Conservation (phyloP, 306 rosid species). For the Acacia acuminata region DNA sequence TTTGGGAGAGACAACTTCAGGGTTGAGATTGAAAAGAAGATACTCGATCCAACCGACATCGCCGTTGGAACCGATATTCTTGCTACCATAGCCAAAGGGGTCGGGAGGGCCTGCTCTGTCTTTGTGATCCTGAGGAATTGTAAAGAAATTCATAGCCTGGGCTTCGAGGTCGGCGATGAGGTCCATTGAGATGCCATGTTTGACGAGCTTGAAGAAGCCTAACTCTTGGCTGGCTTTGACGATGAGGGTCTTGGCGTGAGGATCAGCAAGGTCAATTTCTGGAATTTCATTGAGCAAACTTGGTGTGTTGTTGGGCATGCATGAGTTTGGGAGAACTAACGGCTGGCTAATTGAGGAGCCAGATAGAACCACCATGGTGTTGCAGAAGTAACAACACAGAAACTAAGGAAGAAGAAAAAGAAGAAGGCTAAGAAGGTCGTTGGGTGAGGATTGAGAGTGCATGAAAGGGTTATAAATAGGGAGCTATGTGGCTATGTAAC, state of each 20-base stretch:
- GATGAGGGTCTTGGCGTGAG: slow-evolving; percentile 53
- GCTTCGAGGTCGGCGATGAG: slow-evolving; percentile 53
- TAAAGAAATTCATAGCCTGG: slow-evolving; percentile 60
- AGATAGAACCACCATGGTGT: slow-evolving; percentile 68
- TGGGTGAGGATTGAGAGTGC: slow-evolving; percentile 34
- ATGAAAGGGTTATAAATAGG: slow-evolving; percentile 39
- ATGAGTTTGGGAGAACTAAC: slow-evolving; percentile 40
- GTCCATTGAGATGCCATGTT: slow-evolving; percentile 67
- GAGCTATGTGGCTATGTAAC: slow-evolving; percentile 26
- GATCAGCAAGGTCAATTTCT: slow-evolving; percentile 57
- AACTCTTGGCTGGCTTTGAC: slow-evolving; percentile 63
- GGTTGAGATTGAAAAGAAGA: slow-evolving; percentile 65
- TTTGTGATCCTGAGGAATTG: slow-evolving; percentile 44
- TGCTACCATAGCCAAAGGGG: slow-evolving; percentile 77
- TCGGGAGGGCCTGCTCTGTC: slow-evolving; percentile 62
- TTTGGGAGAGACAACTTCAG: slow-evolving; percentile 46
- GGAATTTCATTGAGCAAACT: slow-evolving; percentile 47
- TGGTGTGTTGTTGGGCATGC: slow-evolving; percentile 33
- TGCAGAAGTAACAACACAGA: not conserved
- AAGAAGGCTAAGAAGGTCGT: not conserved
- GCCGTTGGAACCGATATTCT: slow-evolving; percentile 72
- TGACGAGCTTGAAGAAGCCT: slow-evolving; percentile 74
- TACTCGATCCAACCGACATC: slow-evolving; percentile 87
- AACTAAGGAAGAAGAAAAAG: not conserved
- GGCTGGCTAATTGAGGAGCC: slow-evolving; percentile 49